These are phyloP conservation scores for Irpex sp. DNA, from an alignment of 1,284 basidiomycete genomes.

Conservation along the genomic window DNA sequence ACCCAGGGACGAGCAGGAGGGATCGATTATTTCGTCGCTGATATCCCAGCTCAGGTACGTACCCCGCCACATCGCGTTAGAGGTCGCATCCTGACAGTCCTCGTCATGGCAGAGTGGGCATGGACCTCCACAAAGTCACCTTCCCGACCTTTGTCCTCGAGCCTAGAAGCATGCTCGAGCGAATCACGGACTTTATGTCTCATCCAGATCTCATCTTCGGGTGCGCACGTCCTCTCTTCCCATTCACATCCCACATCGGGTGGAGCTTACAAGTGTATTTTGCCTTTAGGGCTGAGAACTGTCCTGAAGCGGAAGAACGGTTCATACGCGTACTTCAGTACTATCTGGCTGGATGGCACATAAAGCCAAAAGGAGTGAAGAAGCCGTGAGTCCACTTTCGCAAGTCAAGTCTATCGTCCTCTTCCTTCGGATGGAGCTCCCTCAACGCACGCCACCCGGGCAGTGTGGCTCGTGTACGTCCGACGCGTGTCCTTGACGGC, in stretches of 20 bases:
- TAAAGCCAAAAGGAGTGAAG: slow-evolving; percentile 99
- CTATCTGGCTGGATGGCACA: slow-evolving; percentile 99
- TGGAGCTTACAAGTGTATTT: slow-evolving; percentile 10
- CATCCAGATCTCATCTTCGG: slow-evolving; percentile 98
- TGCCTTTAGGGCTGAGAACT: slow-evolving; percentile 60
- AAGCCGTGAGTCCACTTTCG: slow-evolving; percentile 72
- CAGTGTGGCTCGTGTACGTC: slow-evolving; percentile 1
- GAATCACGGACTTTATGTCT: slow-evolving; percentile 98
- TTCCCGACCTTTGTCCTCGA: slow-evolving; percentile 95
- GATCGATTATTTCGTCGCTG: slow-evolving; percentile 74
- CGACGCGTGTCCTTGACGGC: neutral
- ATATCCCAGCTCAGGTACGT: slow-evolving; percentile 81
- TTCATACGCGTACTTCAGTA: slow-evolving; percentile 92
- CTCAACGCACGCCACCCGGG: slow-evolving; percentile 8
- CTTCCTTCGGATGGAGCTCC: neutral
- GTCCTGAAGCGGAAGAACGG: slow-evolving; percentile 82
- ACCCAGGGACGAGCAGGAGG: slow-evolving; percentile 71
- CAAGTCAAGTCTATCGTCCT: no score
- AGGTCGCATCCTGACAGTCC: neutral
- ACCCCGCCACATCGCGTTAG: neutral
- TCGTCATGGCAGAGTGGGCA: slow-evolving; percentile 65
- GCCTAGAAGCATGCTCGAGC: slow-evolving; percentile 90
- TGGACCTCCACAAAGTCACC: slow-evolving; percentile 94
- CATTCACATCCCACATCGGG: slow-evolving; percentile 14
- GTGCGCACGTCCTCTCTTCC: slow-evolving; percentile 42